These are phyloP conservation scores for Aspergillus mulundensis DNA, from an alignment of 495 filamentous ascomycete species.

Conservation along the genomic window DNA sequence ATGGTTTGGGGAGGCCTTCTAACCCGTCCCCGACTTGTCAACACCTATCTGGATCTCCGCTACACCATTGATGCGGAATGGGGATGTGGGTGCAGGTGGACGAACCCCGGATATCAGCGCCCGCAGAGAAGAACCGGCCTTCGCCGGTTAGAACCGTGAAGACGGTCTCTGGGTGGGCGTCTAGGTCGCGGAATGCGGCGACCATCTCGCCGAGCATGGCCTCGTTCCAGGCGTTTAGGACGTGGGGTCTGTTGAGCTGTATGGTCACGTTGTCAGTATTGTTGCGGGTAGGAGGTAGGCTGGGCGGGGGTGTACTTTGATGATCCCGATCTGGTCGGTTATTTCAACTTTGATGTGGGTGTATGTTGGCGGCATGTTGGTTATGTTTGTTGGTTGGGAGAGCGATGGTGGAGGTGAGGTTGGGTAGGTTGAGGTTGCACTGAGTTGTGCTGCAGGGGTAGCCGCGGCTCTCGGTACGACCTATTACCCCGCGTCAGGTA, in stretches of 20 bases:
- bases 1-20: not conserved
- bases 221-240: constrained; percentile 15
- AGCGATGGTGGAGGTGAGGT: no score
- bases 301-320: constrained; percentile 13
- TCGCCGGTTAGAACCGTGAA: constrained; percentile 23
- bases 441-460: not conserved
- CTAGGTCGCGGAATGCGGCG: constrained; percentile 18
- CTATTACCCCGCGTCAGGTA: not conserved
- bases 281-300: no score
- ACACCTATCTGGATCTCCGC: no score
- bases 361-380: constrained; percentile 1
- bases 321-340: constrained; percentile 17
- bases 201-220: constrained; percentile 16
- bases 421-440: no score
- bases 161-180: constrained; percentile 16
- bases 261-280: not conserved
- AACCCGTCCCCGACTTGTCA: no score
- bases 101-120: constrained; percentile 15
- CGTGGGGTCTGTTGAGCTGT: constrained; percentile 17
- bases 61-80: no score
- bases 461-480: not conserved
- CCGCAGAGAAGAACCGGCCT: constrained; percentile 24
- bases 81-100: no score
- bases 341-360: constrained; percentile 17
- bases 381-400: not conserved